These are phyloP conservation scores for Escovopsis sp. DNA, from an alignment of 2,329 filamentous ascomycete species.

Conservation along the genomic window DNA sequence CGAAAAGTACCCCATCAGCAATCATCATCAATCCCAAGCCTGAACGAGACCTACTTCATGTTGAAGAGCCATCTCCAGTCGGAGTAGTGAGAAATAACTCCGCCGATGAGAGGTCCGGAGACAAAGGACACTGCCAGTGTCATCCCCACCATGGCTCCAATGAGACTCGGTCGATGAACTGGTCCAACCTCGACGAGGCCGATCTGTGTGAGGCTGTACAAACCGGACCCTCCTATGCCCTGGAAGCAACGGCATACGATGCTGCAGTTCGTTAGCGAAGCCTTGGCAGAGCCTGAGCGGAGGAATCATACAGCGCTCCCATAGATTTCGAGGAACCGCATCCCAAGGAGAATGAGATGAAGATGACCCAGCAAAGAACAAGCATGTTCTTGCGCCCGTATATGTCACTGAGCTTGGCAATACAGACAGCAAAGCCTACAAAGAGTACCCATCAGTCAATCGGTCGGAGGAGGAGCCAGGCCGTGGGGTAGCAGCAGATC, in stretches of 20 bases:
- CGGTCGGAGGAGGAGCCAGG: background rate
- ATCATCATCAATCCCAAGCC: background rate
- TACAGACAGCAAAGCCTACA: slow-evolving; percentile 39
- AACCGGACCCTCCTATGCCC: slow-evolving; percentile 44
- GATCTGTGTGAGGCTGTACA: slow-evolving; percentile 46
- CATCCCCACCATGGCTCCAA: slow-evolving; percentile 39
- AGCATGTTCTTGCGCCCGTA: slow-evolving; percentile 39
- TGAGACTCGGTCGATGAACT: slow-evolving; percentile 34
- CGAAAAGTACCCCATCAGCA: slow-evolving; percentile 4
- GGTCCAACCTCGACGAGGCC: slow-evolving; percentile 42
- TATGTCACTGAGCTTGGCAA: slow-evolving; percentile 45
- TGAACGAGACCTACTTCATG: slow-evolving; percentile 35
- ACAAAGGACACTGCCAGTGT: slow-evolving; percentile 44
- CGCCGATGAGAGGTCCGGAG: slow-evolving; percentile 43
- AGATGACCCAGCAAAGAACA: slow-evolving; percentile 36
- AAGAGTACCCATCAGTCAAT: slow-evolving; percentile 1
- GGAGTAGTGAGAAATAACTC: slow-evolving; percentile 36
- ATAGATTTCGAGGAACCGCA: slow-evolving; percentile 36
- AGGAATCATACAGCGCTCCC: slow-evolving; percentile 31
- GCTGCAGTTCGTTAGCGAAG: slow-evolving; percentile 20
- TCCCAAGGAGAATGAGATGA: slow-evolving; percentile 39
- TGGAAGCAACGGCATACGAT: slow-evolving; percentile 45
- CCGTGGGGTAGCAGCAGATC: background rate
- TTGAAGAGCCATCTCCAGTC: slow-evolving; percentile 48
- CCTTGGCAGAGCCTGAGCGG: background rate